phyloP scores from a whole-genome alignment of 1,139 yeast genomes.

The Pichia sp. region DNA sequence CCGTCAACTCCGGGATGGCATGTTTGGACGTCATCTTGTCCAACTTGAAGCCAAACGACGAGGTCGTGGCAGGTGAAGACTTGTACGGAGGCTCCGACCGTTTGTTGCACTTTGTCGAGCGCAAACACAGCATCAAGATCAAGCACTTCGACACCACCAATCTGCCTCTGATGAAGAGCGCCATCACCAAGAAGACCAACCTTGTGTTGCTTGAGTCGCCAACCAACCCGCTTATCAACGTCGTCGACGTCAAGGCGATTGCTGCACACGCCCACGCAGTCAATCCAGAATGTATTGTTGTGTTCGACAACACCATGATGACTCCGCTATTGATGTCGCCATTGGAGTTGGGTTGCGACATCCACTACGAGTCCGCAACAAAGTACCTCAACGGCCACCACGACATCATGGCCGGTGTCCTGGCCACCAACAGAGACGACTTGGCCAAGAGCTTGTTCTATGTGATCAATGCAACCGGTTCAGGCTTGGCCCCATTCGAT shows the following conservation, averaged over 20 bases:
- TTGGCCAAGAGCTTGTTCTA: constrained; percentile 68
- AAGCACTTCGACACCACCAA: constrained; percentile 81
- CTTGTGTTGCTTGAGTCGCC: constrained; percentile 86
- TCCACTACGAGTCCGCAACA: constrained; percentile 90
- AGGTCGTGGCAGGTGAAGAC: constrained; percentile 89
- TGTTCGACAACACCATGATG: constrained; percentile 95
- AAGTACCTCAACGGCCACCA: constrained; percentile 92
- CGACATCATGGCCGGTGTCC: constrained; percentile 91
- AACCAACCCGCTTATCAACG: constrained; percentile 86
- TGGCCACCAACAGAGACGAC: constrained; percentile 61
- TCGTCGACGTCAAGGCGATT: constrained; percentile 70
- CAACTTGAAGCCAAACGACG: constrained; percentile 64
- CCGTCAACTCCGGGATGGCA: constrained; percentile 91
- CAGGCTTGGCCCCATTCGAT: constrained; percentile 88
- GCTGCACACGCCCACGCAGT: constrained; percentile 60
- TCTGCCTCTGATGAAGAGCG: constrained; percentile 52
- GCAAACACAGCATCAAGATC: constrained; percentile 64
- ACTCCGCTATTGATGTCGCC: constrained; percentile 85
- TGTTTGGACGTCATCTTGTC: constrained; percentile 81
- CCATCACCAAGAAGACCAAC: constrained; percentile 51
- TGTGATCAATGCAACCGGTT: constrained; percentile 84
- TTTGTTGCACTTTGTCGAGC: constrained; percentile 66
- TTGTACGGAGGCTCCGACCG: constrained; percentile 91
- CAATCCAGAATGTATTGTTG: constrained; percentile 68
- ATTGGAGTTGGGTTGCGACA: constrained; percentile 78